A percentile compares a stretch with the other conserved stretches of the same genome.
These are phyloP conservation scores for Schwanniomyces vanrijiae DNA, from an alignment of 805 yeast genomes.

Conservation along the genomic window DNA sequence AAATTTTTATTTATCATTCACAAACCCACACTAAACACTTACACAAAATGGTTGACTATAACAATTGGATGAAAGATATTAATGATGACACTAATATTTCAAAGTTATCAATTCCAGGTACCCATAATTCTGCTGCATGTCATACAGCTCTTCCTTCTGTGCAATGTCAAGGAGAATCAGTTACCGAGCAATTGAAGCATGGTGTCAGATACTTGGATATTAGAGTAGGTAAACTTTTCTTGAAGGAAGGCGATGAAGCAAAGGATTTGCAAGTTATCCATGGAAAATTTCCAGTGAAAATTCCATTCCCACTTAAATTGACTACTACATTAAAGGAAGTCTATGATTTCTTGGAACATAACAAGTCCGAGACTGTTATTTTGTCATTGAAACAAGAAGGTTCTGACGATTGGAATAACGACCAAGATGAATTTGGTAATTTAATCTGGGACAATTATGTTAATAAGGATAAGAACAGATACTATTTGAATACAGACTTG, in stretches of 20 bases:
- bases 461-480: constrained; percentile 47
- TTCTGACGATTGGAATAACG: constrained; percentile 60
- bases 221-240: constrained; percentile 58
- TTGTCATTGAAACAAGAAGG: constrained; percentile 78
- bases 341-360: constrained; percentile 51
- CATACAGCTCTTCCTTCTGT: constrained; percentile 73
- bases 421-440: constrained; percentile 63
- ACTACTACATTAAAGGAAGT: constrained; percentile 54
- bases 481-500: constrained; percentile 58
- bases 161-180: constrained; percentile 66
- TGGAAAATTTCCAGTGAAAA: constrained; percentile 72
- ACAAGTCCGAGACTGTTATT: constrained; percentile 61
- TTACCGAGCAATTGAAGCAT: constrained; percentile 61
- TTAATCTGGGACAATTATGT: constrained; percentile 60
- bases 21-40: neutral
- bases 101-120: constrained; percentile 71
- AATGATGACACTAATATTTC: constrained; percentile 52
- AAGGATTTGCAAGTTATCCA: constrained; percentile 67
- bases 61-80: constrained; percentile 55
- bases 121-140: constrained; percentile 80
- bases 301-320: constrained; percentile 57
- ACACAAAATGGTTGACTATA: constrained; percentile 36
- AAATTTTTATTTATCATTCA: neutral
- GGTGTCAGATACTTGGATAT: constrained; percentile 79
- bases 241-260: constrained; percentile 48